phyloP scores from a whole-genome alignment of 345 rosid genomes.

The Hibiscus trionum region DNA sequence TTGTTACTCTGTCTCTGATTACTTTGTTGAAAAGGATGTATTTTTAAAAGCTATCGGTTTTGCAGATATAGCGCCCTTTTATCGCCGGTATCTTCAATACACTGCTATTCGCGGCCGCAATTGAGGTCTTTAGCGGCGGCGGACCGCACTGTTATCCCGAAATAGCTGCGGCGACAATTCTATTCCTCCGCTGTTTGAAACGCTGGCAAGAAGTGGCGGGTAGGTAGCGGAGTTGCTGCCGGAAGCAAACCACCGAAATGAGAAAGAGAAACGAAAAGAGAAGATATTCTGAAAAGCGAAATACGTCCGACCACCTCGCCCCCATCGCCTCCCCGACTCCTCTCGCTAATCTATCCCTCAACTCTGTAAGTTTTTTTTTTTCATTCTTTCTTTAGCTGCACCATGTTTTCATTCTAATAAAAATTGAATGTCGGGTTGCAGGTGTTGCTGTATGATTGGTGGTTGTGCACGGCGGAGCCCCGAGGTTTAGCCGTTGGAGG shows the following conservation, averaged over 20 bases:
- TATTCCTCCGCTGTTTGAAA: no score
- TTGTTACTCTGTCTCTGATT: no score
- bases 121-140: no score
- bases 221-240: neutral
- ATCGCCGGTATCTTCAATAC: no score
- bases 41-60: no score
- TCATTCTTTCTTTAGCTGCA: neutral
- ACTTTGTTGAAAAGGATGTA: no score
- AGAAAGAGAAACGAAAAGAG: neutral
- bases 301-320: neutral
- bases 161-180: no score
- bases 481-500: slow-evolving; percentile 13
- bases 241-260: neutral
- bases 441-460: slow-evolving; percentile 17
- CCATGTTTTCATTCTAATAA: neutral
- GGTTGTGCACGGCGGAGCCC: slow-evolving; percentile 7
- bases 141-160: no score
- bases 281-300: neutral
- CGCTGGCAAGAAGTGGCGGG: neutral
- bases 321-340: neutral
- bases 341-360: slow-evolving; percentile 11
- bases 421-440: neutral
- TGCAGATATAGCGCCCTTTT: no score
- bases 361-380: neutral
- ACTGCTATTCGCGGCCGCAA: no score